Percentiles rank a stretch among this genome's conserved stretches.
phyloP scores from a whole-genome alignment of 306 rosid genomes.

The Begonia masoniana region DNA sequence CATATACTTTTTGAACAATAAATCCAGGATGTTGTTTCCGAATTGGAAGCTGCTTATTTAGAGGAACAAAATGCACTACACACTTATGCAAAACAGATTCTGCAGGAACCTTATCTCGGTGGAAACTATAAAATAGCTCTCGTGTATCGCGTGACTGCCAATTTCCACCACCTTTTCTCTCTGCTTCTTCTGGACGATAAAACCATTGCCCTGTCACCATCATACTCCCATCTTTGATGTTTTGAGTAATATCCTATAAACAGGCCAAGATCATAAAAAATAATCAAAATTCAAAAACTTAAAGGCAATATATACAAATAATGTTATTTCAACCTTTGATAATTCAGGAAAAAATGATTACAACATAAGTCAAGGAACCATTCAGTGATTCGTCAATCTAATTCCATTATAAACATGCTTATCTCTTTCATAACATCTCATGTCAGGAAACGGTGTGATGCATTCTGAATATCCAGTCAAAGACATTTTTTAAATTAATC shows the following conservation, averaged over 20 bases:
- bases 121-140: conserved; percentile 94
- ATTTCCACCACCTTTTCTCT: conserved; percentile 63
- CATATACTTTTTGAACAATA: conserved; percentile 83
- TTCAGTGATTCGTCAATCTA: too few relatives aligned
- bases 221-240: conserved; percentile 36
- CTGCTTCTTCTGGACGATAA: conserved; percentile 99
- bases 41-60: conserved; percentile 68
- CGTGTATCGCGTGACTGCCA: conserved; percentile 91
- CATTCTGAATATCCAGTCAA: too few relatives aligned
- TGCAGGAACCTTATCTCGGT: conserved; percentile 90
- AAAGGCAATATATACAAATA: not conserved
- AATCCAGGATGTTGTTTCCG: conserved; percentile 92
- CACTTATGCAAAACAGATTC: conserved; percentile 97
- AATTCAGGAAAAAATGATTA: too few relatives aligned
- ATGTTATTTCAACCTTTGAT: too few relatives aligned
- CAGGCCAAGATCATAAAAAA: conserved; percentile 1
- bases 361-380: too few relatives aligned
- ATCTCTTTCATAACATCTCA: too few relatives aligned
- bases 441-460: too few relatives aligned
- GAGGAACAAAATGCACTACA: conserved; percentile 79
- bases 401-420: too few relatives aligned
- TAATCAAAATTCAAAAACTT: conserved; percentile 6
- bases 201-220: conserved; percentile 92
- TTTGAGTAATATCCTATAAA: conserved; percentile 60
- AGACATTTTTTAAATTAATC: not conserved